Conservation (phyloP, 1,284 basidiomycete species). For the Puccinia coronata region DNA sequence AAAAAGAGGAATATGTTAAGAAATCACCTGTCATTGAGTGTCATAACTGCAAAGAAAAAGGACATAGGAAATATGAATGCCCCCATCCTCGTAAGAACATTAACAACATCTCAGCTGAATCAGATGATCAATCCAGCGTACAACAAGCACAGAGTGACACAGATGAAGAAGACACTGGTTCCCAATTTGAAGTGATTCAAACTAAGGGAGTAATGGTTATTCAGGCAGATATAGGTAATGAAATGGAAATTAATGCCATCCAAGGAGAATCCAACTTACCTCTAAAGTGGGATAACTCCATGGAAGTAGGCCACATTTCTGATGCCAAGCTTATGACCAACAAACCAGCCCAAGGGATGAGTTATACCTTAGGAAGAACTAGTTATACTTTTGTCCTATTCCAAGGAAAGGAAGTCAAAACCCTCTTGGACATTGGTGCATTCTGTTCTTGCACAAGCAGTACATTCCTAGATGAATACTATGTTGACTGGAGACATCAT, state of each 20-base stretch:
- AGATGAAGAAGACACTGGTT: no score
- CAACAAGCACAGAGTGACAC: no score
- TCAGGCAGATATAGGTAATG: not conserved
- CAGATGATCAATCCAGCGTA: no score
- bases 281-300: not conserved
- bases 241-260: not conserved
- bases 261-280: slow-evolving; percentile 1
- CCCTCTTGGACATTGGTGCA: not conserved
- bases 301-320: not conserved
- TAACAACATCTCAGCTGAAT: no score
- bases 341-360: not conserved
- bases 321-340: not conserved
- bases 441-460: not conserved
- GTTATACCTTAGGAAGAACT: not conserved
- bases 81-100: no score
- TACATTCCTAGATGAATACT: not conserved
- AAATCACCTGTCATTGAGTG: no score
- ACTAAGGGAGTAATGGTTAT: not conserved
- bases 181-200: no score
- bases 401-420: no score
- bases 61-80: no score
- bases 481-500: not conserved
- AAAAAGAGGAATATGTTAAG: no score
- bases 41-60: no score
- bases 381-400: not conserved